Percentiles rank a stretch among this genome's conserved stretches.
These are phyloP conservation scores for Blastocystis sp. DNA, from an alignment of 352 stramenopile genomes.

Conservation along the genomic window DNA sequence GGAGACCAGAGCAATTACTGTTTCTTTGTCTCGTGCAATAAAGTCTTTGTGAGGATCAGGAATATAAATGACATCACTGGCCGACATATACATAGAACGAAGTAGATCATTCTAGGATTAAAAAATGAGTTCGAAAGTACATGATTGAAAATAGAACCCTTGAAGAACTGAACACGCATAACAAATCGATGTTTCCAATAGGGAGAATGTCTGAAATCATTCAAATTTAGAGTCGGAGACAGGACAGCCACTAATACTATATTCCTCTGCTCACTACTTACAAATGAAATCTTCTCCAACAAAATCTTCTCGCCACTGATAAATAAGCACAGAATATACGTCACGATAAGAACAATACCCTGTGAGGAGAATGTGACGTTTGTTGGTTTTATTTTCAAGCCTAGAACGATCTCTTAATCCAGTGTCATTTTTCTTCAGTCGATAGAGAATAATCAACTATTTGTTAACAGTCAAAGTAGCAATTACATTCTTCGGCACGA, in stretches of 20 bases:
- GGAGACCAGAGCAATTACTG: conserved; percentile 20
- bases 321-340: not conserved
- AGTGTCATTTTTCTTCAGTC: not conserved
- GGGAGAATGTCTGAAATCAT: conserved; percentile 4
- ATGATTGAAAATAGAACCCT: conserved; percentile 51
- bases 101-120: conserved; percentile 38
- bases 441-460: conserved; percentile 12
- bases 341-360: conserved; percentile 38
- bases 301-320: conserved; percentile 56
- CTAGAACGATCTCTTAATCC: not conserved
- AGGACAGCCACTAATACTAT: conserved; percentile 20
- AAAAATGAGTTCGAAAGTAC: not conserved
- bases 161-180: conserved; percentile 61
- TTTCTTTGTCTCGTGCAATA: conserved; percentile 23
- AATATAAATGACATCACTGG: conserved; percentile 39
- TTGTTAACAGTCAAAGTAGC: not conserved
- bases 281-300: conserved; percentile 41
- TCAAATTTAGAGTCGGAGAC: conserved; percentile 24
- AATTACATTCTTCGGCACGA: conserved; percentile 24
- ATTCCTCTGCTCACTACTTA: not conserved
- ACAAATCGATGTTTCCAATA: conserved; percentile 63
- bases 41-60: conserved; percentile 35
- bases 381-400: conserved; percentile 30
- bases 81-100: conserved; percentile 46
- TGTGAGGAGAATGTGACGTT: conserved; percentile 29